Conservation (phyloP, 768 basidiomycete species). For the Collybia nuda region DNA sequence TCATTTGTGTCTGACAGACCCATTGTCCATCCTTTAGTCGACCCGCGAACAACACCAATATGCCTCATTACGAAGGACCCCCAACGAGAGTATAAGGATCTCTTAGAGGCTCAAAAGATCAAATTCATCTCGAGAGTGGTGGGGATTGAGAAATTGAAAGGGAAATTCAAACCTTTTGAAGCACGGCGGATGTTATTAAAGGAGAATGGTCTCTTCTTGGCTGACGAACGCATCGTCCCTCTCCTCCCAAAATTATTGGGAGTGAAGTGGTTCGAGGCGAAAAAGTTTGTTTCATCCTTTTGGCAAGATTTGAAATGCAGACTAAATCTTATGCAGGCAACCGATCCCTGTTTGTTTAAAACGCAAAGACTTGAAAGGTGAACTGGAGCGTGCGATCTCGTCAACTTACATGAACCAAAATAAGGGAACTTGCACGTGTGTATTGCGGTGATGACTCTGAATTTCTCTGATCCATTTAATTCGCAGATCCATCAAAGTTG, state of each 20-base stretch:
- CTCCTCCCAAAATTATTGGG: conserved; percentile 86
- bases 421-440: conserved; percentile 89
- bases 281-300: conserved; percentile 66
- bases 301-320: neutral
- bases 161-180: conserved; percentile 87
- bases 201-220: conserved; percentile 91
- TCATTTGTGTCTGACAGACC: conserved; percentile 43
- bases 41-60: conserved; percentile 76
- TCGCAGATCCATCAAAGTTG: conserved; percentile 80
- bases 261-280: conserved; percentile 89
- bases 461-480: neutral
- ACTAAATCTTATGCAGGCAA: conserved; percentile 54
- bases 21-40: conserved; percentile 78
- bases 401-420: conserved; percentile 97
- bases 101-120: conserved; percentile 74
- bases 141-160: conserved; percentile 88
- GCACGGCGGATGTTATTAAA: conserved; percentile 80
- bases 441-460: conserved; percentile 13
- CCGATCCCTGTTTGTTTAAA: conserved; percentile 92
- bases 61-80: conserved; percentile 97
- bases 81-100: conserved; percentile 94
- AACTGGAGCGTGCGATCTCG: conserved; percentile 89
- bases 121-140: conserved; percentile 92
- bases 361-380: conserved; percentile 87
- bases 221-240: conserved; percentile 89